phyloP scores from a whole-genome alignment of 1,284 basidiomycete genomes.

The Abortiporus biennis region DNA sequence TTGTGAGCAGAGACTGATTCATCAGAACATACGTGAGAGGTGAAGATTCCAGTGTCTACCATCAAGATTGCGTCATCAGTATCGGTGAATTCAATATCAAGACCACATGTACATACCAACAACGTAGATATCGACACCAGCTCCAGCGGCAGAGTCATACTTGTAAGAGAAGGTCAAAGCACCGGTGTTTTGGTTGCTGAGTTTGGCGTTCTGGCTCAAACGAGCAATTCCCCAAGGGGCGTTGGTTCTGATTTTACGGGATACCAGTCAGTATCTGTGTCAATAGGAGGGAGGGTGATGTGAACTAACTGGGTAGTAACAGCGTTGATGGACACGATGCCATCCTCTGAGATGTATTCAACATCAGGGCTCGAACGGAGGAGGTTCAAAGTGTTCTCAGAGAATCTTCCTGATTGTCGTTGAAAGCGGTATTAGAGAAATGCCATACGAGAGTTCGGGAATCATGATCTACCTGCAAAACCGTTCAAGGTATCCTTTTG shows the following conservation, averaged over 20 bases:
- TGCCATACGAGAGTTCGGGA: background rate
- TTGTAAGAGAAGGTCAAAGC: slow-evolving; percentile 15
- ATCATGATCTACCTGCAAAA: slow-evolving; percentile 46
- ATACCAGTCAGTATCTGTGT: background rate
- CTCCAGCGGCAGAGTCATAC: slow-evolving; percentile 26
- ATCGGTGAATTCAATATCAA: too few species aligned
- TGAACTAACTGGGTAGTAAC: slow-evolving; percentile 11
- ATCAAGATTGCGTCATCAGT: too few species aligned
- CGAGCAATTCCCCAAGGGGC: slow-evolving; percentile 31
- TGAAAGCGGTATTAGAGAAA: slow-evolving; percentile 1
- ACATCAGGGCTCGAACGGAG: slow-evolving; percentile 64
- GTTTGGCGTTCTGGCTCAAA: slow-evolving; percentile 18
- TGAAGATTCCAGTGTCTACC: slow-evolving; percentile 49
- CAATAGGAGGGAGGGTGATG: slow-evolving; percentile 8
- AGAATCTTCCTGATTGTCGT: slow-evolving; percentile 32
- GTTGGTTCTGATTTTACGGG: slow-evolving; percentile 15
- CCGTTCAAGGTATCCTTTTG: slow-evolving; percentile 39
- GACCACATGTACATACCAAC: slow-evolving; percentile 25
- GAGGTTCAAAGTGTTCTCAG: slow-evolving; percentile 44
- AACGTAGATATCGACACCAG: slow-evolving; percentile 27
- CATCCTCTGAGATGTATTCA: slow-evolving; percentile 42
- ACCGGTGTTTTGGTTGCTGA: slow-evolving; percentile 10
- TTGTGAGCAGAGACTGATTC: too few species aligned
- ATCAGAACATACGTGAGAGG: slow-evolving; percentile 36
- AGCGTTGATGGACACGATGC: slow-evolving; percentile 13